A percentile compares a stretch with the other conserved stretches of the same genome.
phyloP scores from a whole-genome alignment of 2,329 filamentous ascomycete species.

The Chaetomium globosum region DNA sequence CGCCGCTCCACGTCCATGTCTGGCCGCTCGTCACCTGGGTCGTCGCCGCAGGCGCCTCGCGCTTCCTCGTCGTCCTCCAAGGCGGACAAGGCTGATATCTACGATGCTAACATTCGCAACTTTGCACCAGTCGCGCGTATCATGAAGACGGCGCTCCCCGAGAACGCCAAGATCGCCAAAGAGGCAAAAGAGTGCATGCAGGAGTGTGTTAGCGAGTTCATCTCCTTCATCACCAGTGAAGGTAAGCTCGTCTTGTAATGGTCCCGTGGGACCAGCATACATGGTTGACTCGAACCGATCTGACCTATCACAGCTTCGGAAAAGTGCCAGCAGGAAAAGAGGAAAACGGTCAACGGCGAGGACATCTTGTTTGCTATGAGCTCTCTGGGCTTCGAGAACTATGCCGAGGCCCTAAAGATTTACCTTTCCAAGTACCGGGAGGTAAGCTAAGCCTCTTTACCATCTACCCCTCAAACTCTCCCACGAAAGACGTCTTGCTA shows the following conservation, averaged over 20 bases:
- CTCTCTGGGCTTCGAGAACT: slow-evolving; percentile 97
- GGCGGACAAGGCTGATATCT: slow-evolving; percentile 55
- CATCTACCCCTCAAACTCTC: no score
- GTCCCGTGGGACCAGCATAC: slow-evolving; percentile 8
- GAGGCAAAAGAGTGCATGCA: slow-evolving; percentile 99
- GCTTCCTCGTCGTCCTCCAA: slow-evolving; percentile 49
- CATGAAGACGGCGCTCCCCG: slow-evolving; percentile 96
- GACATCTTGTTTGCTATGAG: slow-evolving; percentile 99
- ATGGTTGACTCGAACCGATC: slow-evolving; percentile 22
- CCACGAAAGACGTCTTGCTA: slow-evolving; percentile 38
- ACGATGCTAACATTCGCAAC: slow-evolving; percentile 92
- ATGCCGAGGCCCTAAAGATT: slow-evolving; percentile 95
- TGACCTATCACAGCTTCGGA: slow-evolving; percentile 73
- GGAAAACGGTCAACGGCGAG: slow-evolving; percentile 98
- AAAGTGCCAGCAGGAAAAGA: slow-evolving; percentile 98
- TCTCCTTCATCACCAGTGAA: slow-evolving; percentile 99
- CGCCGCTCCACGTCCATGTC: slow-evolving; percentile 52
- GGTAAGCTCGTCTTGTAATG: slow-evolving; percentile 59
- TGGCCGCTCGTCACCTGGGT: slow-evolving; percentile 58
- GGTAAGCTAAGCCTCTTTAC: slow-evolving; percentile 56
- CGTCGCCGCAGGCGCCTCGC: slow-evolving; percentile 51
- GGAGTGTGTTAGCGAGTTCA: slow-evolving; percentile 99
- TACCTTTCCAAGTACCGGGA: slow-evolving; percentile 97
- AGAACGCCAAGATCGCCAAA: slow-evolving; percentile 98
- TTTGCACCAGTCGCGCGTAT: slow-evolving; percentile 96